Conservation (phyloP, 495 filamentous ascomycete species). For the Penicillium turbatum region DNA sequence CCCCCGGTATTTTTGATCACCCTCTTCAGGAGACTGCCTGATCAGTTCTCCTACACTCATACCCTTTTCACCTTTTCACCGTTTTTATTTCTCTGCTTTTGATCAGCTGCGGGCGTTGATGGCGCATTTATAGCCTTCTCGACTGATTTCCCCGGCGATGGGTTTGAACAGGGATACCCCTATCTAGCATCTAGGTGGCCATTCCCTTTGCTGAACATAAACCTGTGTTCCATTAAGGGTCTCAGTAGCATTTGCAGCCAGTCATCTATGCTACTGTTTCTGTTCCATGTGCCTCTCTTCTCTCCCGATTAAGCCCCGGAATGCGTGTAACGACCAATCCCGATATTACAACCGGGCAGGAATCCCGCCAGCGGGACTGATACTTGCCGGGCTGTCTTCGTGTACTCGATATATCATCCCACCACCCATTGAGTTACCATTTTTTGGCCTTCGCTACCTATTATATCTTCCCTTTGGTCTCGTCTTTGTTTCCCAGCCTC, state of each 20-base stretch:
- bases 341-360: neutral
- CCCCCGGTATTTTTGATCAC: conserved; percentile 5
- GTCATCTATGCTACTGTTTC: conserved; percentile 3
- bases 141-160: conserved; percentile 33
- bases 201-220: conserved; percentile 1
- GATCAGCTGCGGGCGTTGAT: conserved; percentile 37
- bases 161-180: conserved; percentile 21
- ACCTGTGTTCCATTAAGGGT: neutral
- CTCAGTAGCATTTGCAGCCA: conserved; percentile 1
- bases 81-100: conserved; percentile 16
- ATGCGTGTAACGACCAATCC: neutral
- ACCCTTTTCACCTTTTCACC: conserved; percentile 10
- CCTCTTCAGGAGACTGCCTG: conserved; percentile 8
- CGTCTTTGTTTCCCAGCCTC: conserved; percentile 8
- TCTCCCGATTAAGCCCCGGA: conserved; percentile 4
- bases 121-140: conserved; percentile 24
- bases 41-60: conserved; percentile 19
- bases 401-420: conserved; percentile 1
- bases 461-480: conserved; percentile 5
- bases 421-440: neutral
- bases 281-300: neutral
- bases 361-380: neutral
- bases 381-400: neutral
- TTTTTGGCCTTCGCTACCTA: conserved; percentile 5
- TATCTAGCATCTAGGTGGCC: conserved; percentile 15